A percentile compares a stretch with the other conserved stretches of the same genome.
Evolutionary conservation across 495 filamentous ascomycete species (phyloP).

Genomic region (Xylaria sp.): DNA sequence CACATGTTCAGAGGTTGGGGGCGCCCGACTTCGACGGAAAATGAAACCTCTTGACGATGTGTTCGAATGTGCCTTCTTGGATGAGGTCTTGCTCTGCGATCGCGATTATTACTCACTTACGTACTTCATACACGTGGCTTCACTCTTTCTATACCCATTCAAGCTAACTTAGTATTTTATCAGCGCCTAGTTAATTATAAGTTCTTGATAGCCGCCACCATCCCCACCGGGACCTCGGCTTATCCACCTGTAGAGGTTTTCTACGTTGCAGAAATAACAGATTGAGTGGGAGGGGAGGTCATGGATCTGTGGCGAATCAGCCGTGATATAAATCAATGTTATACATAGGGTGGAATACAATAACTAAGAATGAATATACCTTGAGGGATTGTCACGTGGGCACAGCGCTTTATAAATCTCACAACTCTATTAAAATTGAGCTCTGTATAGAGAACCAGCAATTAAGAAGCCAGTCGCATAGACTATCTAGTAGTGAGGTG

Average conservation of each 20-base stretch:
- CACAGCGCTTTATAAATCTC: neutral
- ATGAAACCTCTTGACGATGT: neutral
- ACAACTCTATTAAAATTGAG: neutral
- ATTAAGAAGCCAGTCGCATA: neutral
- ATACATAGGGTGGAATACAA: neutral
- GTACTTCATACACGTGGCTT: no score
- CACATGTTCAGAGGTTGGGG: neutral
- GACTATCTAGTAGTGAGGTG: neutral
- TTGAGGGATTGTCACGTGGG: neutral
- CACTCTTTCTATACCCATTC: neutral
- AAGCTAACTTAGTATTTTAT: neutral
- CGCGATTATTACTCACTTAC: no score
- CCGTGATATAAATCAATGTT: neutral
- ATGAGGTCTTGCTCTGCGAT: neutral
- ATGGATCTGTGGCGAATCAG: neutral
- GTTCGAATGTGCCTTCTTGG: neutral
- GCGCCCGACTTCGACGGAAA: neutral
- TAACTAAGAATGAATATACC: neutral
- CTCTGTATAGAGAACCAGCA: neutral
- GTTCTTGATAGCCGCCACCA: neutral
- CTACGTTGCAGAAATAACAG: neutral
- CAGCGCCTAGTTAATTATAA: neutral
- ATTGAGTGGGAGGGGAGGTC: neutral
- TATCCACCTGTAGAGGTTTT: neutral
- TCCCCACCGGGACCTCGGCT: neutral